Base-by-base conservation (phyloP, 2,329 filamentous ascomycete genomes). In the Exophiala oligosperma region DNA sequence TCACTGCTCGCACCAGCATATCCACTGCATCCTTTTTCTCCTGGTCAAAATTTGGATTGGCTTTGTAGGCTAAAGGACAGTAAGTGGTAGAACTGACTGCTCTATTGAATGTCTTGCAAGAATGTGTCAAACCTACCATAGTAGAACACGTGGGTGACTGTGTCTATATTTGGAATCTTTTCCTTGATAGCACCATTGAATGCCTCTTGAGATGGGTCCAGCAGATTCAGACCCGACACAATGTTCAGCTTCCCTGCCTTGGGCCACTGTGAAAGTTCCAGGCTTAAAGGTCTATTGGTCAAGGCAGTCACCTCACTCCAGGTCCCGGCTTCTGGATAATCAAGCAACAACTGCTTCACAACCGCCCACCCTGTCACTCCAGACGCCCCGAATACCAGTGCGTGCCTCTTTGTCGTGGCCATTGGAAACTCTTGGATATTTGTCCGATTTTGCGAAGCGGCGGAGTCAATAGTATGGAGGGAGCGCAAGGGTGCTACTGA, bases 321-420 rank as follows among this genome's bases (percentile, higher is more conserved):
- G 2, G 63, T 64, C 5, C 67, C 68, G 17, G 67, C 38, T 7
- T 64, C 52, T 12, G 75, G 76, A 57, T 77, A 77, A 11, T 55
- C 46, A 44, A 69, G 61, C 5, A 72, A 62, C 2, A 77, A 61
- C 50, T 75, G 69, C 51, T 78, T 75, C 14, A 75, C 69, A 43
- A 77, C 69, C 5, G 74, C 71, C 76, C 75, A 79, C 50, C 75
- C 76, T 50, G 69, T 71, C 38, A 79, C 73, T 8, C 76, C 75
- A 6, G 72, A 74, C 43, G 71, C 72, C 32, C 76, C 76, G 49
- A 76, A 76, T 14, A 78, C 70, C 4, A 77, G 68, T 2, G 74
- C 74, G 38, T 74, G 40, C 17, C 21, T 56, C 4, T 26, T 17
- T 26, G 43, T 46, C 17, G 40, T 44, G 11, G 40, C 40, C 40